A percentile compares a stretch with the other conserved stretches of the same genome.
Conservation (phyloP, 257 asterid genomes). For the Solanum etuberosum region DNA sequence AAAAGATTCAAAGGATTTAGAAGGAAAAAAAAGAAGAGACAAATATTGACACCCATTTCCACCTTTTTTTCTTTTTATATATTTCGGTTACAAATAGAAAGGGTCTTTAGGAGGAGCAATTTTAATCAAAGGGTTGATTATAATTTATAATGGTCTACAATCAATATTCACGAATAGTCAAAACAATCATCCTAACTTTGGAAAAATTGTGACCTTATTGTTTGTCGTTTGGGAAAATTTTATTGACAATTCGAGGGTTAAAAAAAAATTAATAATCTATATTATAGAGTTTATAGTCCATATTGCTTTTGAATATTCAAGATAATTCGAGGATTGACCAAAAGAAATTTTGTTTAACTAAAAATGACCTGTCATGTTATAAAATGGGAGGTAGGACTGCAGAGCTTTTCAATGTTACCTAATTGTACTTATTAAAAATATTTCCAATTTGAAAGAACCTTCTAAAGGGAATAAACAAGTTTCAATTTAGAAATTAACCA, state of each 20-base stretch:
- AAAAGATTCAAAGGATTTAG: background rate
- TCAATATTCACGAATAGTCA: background rate
- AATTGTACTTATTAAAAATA: background rate
- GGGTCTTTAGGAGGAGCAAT: background rate
- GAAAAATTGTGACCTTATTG: background rate
- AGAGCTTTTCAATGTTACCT: background rate
- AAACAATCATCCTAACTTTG: background rate
- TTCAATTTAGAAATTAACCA: background rate
- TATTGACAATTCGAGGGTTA: background rate
- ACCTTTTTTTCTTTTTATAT: background rate
- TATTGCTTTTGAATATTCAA: background rate
- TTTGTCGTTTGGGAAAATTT: background rate
- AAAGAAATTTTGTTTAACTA: background rate
- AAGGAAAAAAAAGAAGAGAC: background rate
- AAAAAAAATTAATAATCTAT: background rate
- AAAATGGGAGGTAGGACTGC: too few relatives aligned
- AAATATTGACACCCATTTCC: background rate
- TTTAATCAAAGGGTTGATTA: background rate
- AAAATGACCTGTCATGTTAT: background rate
- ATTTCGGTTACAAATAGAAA: background rate
- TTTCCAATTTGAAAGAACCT: background rate
- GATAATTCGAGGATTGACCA: background rate
- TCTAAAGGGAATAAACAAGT: background rate
- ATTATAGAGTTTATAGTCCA: background rate
- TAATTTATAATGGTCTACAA: background rate